Percentiles rank a stretch among this genome's conserved stretches.
Evolutionary conservation across 768 basidiomycete species (phyloP).

Genomic region (Trametes villosa): DNA sequence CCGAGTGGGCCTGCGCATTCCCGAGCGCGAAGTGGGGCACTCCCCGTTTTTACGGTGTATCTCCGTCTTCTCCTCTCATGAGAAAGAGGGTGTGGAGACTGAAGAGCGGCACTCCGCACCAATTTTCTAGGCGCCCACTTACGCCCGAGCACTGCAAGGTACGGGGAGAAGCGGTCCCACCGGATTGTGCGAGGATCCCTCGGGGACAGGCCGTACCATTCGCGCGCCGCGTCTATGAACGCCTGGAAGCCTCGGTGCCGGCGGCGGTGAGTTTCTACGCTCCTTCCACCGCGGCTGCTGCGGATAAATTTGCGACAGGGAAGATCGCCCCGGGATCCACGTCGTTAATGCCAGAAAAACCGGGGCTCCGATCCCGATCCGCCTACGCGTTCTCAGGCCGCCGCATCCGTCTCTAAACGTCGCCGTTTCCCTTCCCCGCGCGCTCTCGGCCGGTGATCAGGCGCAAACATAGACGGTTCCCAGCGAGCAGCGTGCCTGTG

Average conservation of each 20-base stretch:
- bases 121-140: slow-evolving; percentile 15
- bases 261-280: slow-evolving; percentile 1
- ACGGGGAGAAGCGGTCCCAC: slow-evolving; percentile 8
- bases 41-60: slow-evolving; percentile 17
- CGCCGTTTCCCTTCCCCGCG: slow-evolving; percentile 17
- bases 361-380: slow-evolving; percentile 15
- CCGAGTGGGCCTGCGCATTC: background rate
- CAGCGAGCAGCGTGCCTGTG: slow-evolving; percentile 19
- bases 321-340: slow-evolving; percentile 12
- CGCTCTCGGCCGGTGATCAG: slow-evolving; percentile 10
- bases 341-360: slow-evolving; percentile 5
- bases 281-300: background rate
- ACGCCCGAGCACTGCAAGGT: slow-evolving; percentile 10
- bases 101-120: slow-evolving; percentile 14
- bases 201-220: slow-evolving; percentile 8
- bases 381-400: slow-evolving; percentile 14
- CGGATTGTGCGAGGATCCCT: slow-evolving; percentile 23
- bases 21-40: background rate
- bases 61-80: slow-evolving; percentile 17
- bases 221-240: background rate
- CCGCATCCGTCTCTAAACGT: slow-evolving; percentile 8
- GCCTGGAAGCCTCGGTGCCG: slow-evolving; percentile 11
- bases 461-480: slow-evolving; percentile 24
- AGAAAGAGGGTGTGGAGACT: slow-evolving; percentile 16
- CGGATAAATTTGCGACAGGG: slow-evolving; percentile 20